Conservation (phyloP, 257 asterid genomes). For the Solanum ossicruentum region DNA sequence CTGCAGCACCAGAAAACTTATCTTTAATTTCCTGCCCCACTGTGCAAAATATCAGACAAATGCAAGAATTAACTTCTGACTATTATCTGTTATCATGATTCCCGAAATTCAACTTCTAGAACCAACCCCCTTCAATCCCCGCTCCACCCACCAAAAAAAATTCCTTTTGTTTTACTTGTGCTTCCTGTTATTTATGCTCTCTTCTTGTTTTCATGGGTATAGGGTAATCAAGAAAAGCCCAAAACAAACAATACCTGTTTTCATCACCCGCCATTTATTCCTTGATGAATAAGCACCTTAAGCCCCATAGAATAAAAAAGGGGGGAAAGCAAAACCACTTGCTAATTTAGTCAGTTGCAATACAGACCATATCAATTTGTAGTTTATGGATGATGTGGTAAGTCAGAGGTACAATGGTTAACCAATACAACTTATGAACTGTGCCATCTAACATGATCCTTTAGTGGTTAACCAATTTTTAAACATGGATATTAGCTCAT, state of each 20-base stretch:
- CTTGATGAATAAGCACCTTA: neutral
- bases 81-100: neutral
- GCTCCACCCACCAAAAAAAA: neutral
- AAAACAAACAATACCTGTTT: neutral
- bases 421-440: neutral
- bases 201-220: neutral
- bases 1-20: conserved; percentile 44
- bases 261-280: neutral
- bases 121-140: neutral
- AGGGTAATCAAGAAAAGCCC: neutral
- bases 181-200: neutral
- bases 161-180: neutral
- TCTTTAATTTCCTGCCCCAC: conserved; percentile 59
- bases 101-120: neutral
- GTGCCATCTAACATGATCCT: neutral
- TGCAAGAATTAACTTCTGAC: neutral
- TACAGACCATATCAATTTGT: neutral
- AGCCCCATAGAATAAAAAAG: neutral
- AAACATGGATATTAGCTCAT: neutral
- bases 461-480: neutral
- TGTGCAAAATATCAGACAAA: neutral
- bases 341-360: neutral
- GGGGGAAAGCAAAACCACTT: neutral
- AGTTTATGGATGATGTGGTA: neutral
- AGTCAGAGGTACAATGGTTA: neutral